A percentile compares a stretch with the other conserved stretches of the same genome.
phyloP scores from a whole-genome alignment of 768 basidiomycete genomes.

The Calocybe indica region DNA sequence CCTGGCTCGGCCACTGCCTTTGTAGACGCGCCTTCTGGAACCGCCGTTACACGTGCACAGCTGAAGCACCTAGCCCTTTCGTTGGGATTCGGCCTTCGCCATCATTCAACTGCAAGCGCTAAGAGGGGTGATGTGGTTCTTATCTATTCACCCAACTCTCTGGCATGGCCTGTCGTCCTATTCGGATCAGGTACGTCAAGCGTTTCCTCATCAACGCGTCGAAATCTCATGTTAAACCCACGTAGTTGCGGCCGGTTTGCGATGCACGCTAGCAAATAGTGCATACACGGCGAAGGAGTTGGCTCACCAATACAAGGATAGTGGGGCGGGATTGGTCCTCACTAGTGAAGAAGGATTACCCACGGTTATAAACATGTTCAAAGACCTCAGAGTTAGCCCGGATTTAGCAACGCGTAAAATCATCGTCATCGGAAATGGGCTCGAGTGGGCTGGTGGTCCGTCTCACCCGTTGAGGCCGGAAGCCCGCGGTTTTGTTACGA shows the following conservation, averaged over 20 bases:
- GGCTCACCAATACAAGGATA: conserved; percentile 64
- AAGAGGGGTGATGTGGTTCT: conserved; percentile 53
- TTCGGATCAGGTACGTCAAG: conserved; percentile 35
- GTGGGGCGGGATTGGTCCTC: conserved; percentile 57
- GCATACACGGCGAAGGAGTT: conserved; percentile 67
- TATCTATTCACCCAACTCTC: conserved; percentile 64
- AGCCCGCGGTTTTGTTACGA: conserved; percentile 24
- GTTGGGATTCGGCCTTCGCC: conserved; percentile 52
- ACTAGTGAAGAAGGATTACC: conserved; percentile 55
- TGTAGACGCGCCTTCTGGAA: conserved; percentile 58
- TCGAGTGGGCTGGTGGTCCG: conserved; percentile 41
- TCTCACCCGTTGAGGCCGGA: conserved; percentile 17
- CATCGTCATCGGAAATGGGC: conserved; percentile 46
- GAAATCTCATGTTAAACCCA: not conserved
- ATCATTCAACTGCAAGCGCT: conserved; percentile 26
- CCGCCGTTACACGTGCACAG: conserved; percentile 48
- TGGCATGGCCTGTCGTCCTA: conserved; percentile 43
- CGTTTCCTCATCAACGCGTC: not conserved
- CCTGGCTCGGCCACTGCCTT: conserved; percentile 46
- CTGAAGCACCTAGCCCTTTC: conserved; percentile 47
- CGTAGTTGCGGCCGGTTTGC: conserved; percentile 56
- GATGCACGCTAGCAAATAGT: conserved; percentile 69
- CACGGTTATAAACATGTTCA: conserved; percentile 53
- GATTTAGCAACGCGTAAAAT: conserved; percentile 47
- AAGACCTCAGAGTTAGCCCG: conserved; percentile 37